Conservation (phyloP, 306 rosid genomes). For the Canavalia ensiformis region DNA sequence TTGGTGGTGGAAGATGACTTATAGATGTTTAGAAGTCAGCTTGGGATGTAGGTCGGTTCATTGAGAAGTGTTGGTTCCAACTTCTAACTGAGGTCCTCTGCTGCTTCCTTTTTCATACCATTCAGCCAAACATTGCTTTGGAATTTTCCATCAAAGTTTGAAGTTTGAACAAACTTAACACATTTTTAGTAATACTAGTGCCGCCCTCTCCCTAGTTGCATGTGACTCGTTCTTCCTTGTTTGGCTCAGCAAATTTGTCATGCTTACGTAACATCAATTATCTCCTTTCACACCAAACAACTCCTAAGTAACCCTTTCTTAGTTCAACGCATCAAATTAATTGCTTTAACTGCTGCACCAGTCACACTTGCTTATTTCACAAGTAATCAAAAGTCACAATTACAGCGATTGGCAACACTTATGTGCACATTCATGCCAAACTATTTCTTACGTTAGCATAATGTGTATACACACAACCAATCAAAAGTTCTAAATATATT, state of each 20-base stretch:
- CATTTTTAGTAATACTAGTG: constrained; percentile 35
- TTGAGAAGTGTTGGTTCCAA: constrained; percentile 19
- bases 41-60: constrained; percentile 28
- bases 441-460: neutral
- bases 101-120: constrained; percentile 54
- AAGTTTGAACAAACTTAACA: constrained; percentile 49
- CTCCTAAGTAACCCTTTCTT: neutral
- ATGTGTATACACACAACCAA: neutral
- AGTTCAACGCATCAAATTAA: constrained; percentile 33
- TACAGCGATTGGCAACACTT: constrained; percentile 10
- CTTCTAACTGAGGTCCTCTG: constrained; percentile 38
- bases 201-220: neutral
- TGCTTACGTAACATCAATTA: constrained; percentile 53
- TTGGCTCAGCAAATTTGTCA: constrained; percentile 59
- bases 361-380: constrained; percentile 46
- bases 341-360: constrained; percentile 38
- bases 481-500: neutral
- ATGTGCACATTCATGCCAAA: neutral
- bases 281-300: constrained; percentile 59
- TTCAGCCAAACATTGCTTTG: neutral
- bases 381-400: constrained; percentile 48
- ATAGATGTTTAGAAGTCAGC: constrained; percentile 49
- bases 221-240: constrained; percentile 34
- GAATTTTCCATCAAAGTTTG: constrained; percentile 54
- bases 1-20: constrained; percentile 23